Evolutionary conservation across 2,329 filamentous ascomycete genomes (phyloP).

Genomic region (Colletotrichum euphorbiae): DNA sequence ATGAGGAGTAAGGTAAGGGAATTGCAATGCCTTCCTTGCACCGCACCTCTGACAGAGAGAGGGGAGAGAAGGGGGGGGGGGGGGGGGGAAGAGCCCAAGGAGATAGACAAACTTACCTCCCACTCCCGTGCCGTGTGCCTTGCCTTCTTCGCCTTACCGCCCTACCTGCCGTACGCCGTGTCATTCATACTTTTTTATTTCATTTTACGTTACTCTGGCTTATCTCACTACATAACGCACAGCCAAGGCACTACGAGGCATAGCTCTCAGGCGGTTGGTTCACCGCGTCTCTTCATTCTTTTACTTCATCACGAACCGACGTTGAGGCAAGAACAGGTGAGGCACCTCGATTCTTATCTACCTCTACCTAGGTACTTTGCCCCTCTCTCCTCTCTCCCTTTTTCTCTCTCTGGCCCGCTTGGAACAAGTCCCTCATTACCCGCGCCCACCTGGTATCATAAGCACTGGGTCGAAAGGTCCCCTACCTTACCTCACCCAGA

Average conservation of each 20-base stretch:
- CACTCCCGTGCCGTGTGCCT: constrained; percentile 8
- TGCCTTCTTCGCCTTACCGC: constrained; percentile 23
- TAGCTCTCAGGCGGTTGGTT: background rate
- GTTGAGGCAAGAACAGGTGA: background rate
- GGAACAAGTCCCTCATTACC: background rate
- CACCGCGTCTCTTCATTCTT: constrained; percentile 1
- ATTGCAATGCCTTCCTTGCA: constrained; percentile 21
- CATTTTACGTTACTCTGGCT: background rate
- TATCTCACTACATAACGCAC: background rate
- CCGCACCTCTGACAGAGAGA: background rate
- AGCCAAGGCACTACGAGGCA: constrained; percentile 4
- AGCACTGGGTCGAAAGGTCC: background rate
- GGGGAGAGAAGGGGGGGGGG: background rate
- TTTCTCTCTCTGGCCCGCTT: too few relatives aligned
- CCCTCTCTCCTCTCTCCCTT: background rate
- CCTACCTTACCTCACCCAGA: background rate
- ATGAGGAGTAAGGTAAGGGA: constrained; percentile 28
- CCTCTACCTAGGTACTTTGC: too few relatives aligned
- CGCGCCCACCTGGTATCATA: background rate
- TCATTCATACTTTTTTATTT: constrained; percentile 10
- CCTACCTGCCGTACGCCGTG: constrained; percentile 1
- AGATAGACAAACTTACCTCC: constrained; percentile 1
- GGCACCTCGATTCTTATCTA: background rate
- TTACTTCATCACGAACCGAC: background rate
- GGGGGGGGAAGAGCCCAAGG: background rate